Evolutionary conservation across 805 yeast species (phyloP).

Genomic region (Candida ipomoeae): DNA sequence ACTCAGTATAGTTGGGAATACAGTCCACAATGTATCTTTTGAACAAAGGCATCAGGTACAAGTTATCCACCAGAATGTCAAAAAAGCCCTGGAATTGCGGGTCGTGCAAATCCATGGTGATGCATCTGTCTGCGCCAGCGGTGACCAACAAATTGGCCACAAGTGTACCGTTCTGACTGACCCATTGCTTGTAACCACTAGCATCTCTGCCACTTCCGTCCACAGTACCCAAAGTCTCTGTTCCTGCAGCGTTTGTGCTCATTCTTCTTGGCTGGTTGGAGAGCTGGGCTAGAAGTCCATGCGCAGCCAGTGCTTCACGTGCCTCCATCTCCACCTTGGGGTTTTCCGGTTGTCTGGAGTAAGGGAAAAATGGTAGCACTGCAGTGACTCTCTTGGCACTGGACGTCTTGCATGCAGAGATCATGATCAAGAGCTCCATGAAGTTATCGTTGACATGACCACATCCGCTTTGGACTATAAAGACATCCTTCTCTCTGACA

Average conservation of each 20-base stretch:
- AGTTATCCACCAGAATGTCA: slow-evolving; percentile 92
- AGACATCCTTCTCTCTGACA: slow-evolving; percentile 95
- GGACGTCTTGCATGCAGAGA: slow-evolving; percentile 91
- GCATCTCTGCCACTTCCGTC: slow-evolving; percentile 41
- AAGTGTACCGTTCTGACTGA: slow-evolving; percentile 90
- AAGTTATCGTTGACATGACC: slow-evolving; percentile 86
- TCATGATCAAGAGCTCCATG: slow-evolving; percentile 74
- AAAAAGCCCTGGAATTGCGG: slow-evolving; percentile 98
- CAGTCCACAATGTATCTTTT: slow-evolving; percentile 76
- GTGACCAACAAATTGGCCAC: slow-evolving; percentile 82
- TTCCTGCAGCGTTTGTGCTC: slow-evolving; percentile 31
- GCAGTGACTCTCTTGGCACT: slow-evolving; percentile 87
- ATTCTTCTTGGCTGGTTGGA: slow-evolving; percentile 22
- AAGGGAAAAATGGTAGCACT: slow-evolving; percentile 89
- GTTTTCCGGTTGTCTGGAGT: slow-evolving; percentile 92
- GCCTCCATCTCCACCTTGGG: slow-evolving; percentile 39
- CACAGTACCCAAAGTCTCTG: slow-evolving; percentile 27
- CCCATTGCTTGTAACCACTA: slow-evolving; percentile 88
- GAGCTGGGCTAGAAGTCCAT: slow-evolving; percentile 10
- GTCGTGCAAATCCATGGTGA: slow-evolving; percentile 97
- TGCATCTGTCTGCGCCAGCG: slow-evolving; percentile 94
- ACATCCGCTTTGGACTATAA: slow-evolving; percentile 80
- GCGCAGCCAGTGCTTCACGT: slow-evolving; percentile 10
- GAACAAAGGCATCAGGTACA: slow-evolving; percentile 82
- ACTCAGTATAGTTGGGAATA: slow-evolving; percentile 75